Evolutionary conservation across 2,329 filamentous ascomycete species (phyloP).

Genomic region (Neodidymelliopsis sp.): DNA sequence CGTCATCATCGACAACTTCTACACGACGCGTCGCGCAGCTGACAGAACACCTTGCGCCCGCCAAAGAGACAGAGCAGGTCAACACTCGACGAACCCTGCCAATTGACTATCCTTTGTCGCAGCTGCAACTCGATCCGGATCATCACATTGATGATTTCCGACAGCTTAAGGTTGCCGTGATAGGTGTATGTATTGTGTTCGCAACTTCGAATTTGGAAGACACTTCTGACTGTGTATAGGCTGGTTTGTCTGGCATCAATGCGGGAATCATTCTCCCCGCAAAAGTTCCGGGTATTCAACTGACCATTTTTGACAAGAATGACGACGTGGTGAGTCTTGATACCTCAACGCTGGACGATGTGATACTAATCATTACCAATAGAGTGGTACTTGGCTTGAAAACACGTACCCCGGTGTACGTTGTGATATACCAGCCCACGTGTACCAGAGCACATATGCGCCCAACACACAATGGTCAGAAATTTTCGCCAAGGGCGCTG

Average conservation of each 20-base stretch:
- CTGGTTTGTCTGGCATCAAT: conserved; percentile 68
- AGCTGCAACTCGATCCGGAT: conserved; percentile 34
- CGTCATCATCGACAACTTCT: conserved; percentile 17
- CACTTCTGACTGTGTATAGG: conserved; percentile 32
- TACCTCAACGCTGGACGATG: background rate
- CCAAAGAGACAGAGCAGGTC: conserved; percentile 24
- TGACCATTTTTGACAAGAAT: conserved; percentile 60
- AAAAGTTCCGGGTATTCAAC: conserved; percentile 72
- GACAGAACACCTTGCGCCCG: conserved; percentile 34
- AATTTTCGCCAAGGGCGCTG: conserved; percentile 51
- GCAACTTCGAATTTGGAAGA: background rate
- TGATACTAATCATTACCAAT: background rate
- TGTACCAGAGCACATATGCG: conserved; percentile 54
- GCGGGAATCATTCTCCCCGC: conserved; percentile 71
- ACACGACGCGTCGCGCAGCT: conserved; percentile 38
- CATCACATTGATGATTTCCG: conserved; percentile 42
- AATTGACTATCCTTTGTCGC: conserved; percentile 38
- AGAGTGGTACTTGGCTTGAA: conserved; percentile 49
- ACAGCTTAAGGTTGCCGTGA: conserved; percentile 62
- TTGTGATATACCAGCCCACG: conserved; percentile 46
- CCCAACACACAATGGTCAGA: conserved; percentile 55
- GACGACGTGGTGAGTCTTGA: conserved; percentile 48
- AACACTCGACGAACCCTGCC: conserved; percentile 20
- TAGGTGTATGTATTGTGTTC: conserved; percentile 53
- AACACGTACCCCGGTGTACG: conserved; percentile 46